A percentile compares a stretch with the other conserved stretches of the same genome.
phyloP scores from a whole-genome alignment of 1,284 basidiomycete species.

The Coniferiporia weirii region DNA sequence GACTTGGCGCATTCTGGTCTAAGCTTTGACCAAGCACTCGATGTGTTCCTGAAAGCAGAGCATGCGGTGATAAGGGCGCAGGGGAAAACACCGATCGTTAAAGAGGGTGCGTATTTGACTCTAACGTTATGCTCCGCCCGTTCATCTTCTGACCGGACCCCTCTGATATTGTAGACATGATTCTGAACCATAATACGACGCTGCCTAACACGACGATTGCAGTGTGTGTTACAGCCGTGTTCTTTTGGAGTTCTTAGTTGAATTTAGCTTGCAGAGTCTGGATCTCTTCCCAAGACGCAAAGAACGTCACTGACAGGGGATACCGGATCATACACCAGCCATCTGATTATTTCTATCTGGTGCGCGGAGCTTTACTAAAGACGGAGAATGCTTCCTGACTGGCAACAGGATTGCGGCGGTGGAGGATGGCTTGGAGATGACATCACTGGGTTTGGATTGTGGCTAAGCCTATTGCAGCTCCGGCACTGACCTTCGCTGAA shows the following conservation, averaged over 20 bases:
- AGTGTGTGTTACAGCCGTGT: conserved; percentile 21
- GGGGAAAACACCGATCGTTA: conserved; percentile 42
- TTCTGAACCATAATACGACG: conserved; percentile 28
- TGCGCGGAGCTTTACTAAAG: conserved; percentile 26
- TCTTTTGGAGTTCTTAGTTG: background rate
- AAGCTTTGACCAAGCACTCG: conserved; percentile 34
- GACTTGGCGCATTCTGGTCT: conserved; percentile 25
- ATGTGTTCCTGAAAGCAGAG: conserved; percentile 33
- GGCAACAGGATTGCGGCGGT: conserved; percentile 32
- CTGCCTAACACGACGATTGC: conserved; percentile 36
- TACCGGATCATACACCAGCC: conserved; percentile 49
- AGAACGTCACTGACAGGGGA: conserved; percentile 41
- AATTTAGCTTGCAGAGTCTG: conserved; percentile 32
- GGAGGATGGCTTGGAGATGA: conserved; percentile 39
- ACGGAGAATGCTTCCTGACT: background rate
- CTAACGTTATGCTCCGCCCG: background rate
- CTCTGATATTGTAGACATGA: conserved; percentile 25
- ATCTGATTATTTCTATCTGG: conserved; percentile 56
- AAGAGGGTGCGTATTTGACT: conserved; percentile 32
- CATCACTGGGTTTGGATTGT: conserved; percentile 2
- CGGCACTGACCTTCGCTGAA: conserved; percentile 10
- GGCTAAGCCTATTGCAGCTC: background rate
- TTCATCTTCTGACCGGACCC: background rate
- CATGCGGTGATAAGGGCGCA: conserved; percentile 30
- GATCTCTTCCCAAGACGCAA: conserved; percentile 36